Evolutionary conservation across 208 protist species (phyloP).

Genomic region (Acanthamoeba healyi): DNA sequence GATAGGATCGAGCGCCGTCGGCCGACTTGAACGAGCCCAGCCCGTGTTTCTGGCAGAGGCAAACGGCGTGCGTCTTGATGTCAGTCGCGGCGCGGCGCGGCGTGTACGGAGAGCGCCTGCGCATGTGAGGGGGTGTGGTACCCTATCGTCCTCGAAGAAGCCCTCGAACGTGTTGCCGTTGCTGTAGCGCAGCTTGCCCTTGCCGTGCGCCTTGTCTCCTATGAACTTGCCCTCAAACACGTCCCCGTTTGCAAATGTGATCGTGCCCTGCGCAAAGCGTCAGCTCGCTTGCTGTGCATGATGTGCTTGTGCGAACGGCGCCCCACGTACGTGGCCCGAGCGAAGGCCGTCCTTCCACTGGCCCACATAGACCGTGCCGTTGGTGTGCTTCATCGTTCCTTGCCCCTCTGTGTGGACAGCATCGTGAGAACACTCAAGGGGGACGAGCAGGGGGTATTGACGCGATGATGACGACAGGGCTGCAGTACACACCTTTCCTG

Average conservation of each 20-base stretch:
- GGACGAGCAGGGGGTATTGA: too few relatives aligned
- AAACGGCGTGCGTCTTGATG: too few relatives aligned
- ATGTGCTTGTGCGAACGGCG: too few relatives aligned
- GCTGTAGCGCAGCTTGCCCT: not conserved
- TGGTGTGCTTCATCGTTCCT: not conserved
- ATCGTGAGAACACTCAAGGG: too few relatives aligned
- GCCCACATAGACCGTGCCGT: not conserved
- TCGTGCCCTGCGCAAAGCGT: not conserved
- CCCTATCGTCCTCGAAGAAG: constrained; percentile 13
- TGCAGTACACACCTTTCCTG: not conserved
- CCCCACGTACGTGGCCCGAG: not conserved
- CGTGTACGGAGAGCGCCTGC: too few relatives aligned
- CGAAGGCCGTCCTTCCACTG: constrained; percentile 42
- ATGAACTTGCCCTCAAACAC: constrained; percentile 62
- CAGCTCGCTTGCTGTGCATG: too few relatives aligned
- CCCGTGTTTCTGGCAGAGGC: constrained; percentile 19
- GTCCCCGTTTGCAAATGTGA: constrained; percentile 35
- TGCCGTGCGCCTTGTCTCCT: constrained; percentile 21
- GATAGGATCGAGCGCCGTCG: constrained; percentile 9
- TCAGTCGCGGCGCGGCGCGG: too few relatives aligned
- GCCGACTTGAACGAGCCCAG: constrained; percentile 3
- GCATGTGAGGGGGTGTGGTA: too few relatives aligned
- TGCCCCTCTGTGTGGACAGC: not conserved
- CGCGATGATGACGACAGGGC: not conserved
- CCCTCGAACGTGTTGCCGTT: not conserved